phyloP scores from a whole-genome alignment of 2,329 filamentous ascomycete genomes.

The Cyphellophora europaea region DNA sequence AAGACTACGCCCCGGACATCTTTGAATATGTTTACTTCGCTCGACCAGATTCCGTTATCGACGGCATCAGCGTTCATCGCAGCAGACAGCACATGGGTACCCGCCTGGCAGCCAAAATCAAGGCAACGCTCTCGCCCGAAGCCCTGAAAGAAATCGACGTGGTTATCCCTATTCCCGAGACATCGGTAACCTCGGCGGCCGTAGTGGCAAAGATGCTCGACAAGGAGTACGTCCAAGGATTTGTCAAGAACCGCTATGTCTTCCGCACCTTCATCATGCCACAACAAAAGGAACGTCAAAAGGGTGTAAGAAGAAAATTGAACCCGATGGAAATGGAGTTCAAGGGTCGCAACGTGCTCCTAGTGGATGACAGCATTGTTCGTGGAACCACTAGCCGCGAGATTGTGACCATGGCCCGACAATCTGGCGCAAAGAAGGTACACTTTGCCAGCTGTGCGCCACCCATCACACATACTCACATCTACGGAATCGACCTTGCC shows the following conservation, averaged over 20 bases:
- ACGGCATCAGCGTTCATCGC: conserved; percentile 78
- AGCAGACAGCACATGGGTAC: conserved; percentile 80
- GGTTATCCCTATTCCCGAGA: conserved; percentile 77
- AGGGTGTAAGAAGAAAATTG: conserved; percentile 81
- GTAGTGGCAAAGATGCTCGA: conserved; percentile 64
- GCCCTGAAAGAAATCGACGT: conserved; percentile 65
- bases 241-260: conserved; percentile 84
- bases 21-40: conserved; percentile 88
- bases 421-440: conserved; percentile 72
- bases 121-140: conserved; percentile 56
- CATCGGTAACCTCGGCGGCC: conserved; percentile 70
- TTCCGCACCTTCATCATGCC: conserved; percentile 85
- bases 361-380: conserved; percentile 87
- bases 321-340: conserved; percentile 83
- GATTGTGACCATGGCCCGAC: conserved; percentile 74
- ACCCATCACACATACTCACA: conserved; percentile 75
- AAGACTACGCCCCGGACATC: conserved; percentile 71
- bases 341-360: conserved; percentile 64
- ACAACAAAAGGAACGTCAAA: conserved; percentile 68
- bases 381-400: conserved; percentile 73
- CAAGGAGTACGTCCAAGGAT: conserved; percentile 70
- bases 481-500: conserved; percentile 73
- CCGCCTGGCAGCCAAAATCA: conserved; percentile 66
- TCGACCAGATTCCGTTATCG: conserved; percentile 70
- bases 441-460: conserved; percentile 77